Evolutionary conservation across 208 protist species (phyloP), one percentile per base, ranked within the genome.

Genomic region (Endotrypanum monterogeii): DNA sequence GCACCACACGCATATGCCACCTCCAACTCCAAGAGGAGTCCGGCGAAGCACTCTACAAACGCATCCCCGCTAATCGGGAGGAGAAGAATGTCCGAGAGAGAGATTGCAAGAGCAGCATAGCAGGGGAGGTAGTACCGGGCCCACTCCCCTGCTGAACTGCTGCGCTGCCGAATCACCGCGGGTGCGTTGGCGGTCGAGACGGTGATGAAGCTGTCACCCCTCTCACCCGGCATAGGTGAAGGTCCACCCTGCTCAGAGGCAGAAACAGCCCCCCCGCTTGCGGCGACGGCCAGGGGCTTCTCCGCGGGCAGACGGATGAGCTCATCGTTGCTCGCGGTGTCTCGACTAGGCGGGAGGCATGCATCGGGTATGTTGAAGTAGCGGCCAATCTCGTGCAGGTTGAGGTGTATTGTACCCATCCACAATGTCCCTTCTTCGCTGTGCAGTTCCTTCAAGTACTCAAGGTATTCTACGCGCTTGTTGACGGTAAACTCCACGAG

Each of bases 331-430:
- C 71, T 62, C 65, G 41, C 54, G 39, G 69, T 65, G 25, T 28
- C 55, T 0, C 71, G 39, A 52, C 68, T 71, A 5, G 63, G 28
- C 8, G 76, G 76, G 44, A 81, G 66, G 39, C 76, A 81, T 20
- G 66, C 65, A 23, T 75, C 63, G n/a, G 70, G 71, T n/a, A 81
- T 69, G 66, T 73, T 81, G 37, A 81, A 76, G 67, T 71, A 71
- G 8, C 48, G 37, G 60, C 79, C 37, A 41, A 91, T 72, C 61
- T 84, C 74, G 37, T 46, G 11, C 28, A 70, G 61, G 52, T 87
- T 80, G 9, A 94, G 77, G 18, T 80, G 83, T 7, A 94, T 75
- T 0, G 80, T 87, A 37, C 89, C 91, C 91, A 95, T 95, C 89
- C 91, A 95, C 55, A 95, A 77, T 23, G 76, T 77, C 11, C 86